Percentiles rank a stretch among this genome's conserved stretches.
These are phyloP conservation scores for Gentiana straminea DNA, from an alignment of 257 asterid genomes.

Conservation along the genomic window DNA sequence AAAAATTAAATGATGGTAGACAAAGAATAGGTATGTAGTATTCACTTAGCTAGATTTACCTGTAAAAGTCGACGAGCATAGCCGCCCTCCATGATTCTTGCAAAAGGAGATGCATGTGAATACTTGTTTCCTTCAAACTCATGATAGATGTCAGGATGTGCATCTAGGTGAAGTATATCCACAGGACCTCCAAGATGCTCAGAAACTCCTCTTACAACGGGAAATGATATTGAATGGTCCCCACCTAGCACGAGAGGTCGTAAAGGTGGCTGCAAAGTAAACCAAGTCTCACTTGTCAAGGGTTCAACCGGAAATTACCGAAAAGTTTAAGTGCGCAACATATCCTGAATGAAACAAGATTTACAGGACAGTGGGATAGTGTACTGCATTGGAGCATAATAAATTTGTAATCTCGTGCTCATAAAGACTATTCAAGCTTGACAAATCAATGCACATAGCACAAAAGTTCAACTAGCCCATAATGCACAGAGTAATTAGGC, in stretches of 20 bases:
- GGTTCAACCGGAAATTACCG: background rate
- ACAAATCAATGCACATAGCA: too few species aligned
- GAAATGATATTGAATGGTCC: slow-evolving; percentile 93
- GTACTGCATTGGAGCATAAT: too few species aligned
- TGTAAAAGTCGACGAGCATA: slow-evolving; percentile 90
- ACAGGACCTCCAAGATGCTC: slow-evolving; percentile 97
- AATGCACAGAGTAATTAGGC: too few species aligned
- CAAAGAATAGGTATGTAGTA: background rate
- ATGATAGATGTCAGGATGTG: slow-evolving; percentile 95
- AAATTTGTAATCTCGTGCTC: too few species aligned
- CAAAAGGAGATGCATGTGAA: slow-evolving; percentile 96
- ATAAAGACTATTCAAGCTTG: too few species aligned
- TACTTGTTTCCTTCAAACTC: slow-evolving; percentile 88
- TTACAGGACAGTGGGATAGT: too few species aligned
- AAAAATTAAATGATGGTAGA: background rate
- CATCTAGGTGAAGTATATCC: slow-evolving; percentile 96
- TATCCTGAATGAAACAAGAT: too few species aligned
- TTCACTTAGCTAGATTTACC: slow-evolving; percentile 26
- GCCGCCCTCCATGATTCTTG: slow-evolving; percentile 98
- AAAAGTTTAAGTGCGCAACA: too few species aligned
- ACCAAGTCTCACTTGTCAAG: background rate
- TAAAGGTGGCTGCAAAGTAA: slow-evolving; percentile 50
- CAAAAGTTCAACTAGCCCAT: too few species aligned
- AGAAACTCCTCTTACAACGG: slow-evolving; percentile 93
- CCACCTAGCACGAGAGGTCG: slow-evolving; percentile 97